A percentile compares a stretch with the other conserved stretches of the same genome.
These are phyloP conservation scores for Calonectria pteridis DNA, from an alignment of 2,329 filamentous ascomycete species.

Conservation along the genomic window DNA sequence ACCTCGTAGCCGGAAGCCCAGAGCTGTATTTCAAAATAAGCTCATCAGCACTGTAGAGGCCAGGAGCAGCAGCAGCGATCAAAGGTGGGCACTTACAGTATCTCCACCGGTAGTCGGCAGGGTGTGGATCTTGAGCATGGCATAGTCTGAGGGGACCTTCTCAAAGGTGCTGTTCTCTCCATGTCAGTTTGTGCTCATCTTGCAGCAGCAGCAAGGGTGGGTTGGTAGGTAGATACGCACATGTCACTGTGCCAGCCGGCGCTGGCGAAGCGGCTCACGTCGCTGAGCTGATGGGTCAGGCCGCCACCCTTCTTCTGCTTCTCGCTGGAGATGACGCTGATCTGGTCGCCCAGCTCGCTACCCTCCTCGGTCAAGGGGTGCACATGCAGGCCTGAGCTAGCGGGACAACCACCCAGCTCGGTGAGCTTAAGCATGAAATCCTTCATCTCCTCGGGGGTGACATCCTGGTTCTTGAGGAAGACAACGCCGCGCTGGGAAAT, in stretches of 20 bases:
- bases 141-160: constrained; percentile 70
- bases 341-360: constrained; percentile 66
- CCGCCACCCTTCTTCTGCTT: constrained; percentile 67
- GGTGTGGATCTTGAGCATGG: constrained; percentile 68
- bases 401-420: constrained; percentile 52
- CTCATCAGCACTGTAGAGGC: constrained; percentile 47
- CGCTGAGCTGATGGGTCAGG: constrained; percentile 63
- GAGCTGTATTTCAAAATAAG: constrained; percentile 54
- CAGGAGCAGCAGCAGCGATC: background rate
- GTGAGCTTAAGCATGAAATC: constrained; percentile 53
- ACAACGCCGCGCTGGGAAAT: constrained; percentile 56
- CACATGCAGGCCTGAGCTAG: constrained; percentile 64
- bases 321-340: constrained; percentile 68
- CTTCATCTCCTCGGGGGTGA: constrained; percentile 53
- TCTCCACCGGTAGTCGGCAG: constrained; percentile 70
- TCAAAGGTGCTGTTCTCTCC: constrained; percentile 62
- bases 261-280: constrained; percentile 61
- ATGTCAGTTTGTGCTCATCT: constrained; percentile 20
- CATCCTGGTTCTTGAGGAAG: constrained; percentile 52
- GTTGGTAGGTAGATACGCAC: constrained; percentile 28
- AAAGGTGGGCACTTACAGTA: constrained; percentile 52
- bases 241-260: constrained; percentile 67
- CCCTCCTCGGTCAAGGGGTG: constrained; percentile 67
- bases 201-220: background rate
- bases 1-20: constrained; percentile 74